Base-by-base conservation (phyloP, 805 yeast species). In the Teunomyces atbi region DNA sequence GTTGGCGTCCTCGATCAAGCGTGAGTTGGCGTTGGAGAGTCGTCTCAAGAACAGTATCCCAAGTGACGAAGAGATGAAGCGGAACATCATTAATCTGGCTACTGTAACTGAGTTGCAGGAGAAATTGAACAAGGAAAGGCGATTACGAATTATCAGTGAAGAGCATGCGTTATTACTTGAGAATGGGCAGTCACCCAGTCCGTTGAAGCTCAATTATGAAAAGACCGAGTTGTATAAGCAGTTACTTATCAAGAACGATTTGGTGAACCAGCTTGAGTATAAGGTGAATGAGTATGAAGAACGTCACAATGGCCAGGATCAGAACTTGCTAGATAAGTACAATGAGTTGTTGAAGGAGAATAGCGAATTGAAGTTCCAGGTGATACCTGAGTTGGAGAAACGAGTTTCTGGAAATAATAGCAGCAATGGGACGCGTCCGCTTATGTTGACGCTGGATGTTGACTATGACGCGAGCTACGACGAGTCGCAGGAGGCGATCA, bases 111-210 rank as follows among this genome's bases (percentile, higher is more conserved):
- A 76, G 18, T 58, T 87, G 46, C 77, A 83, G 34, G 78, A 77
- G 38, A 76, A 78, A 49, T 60, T 87, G 47, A 79, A 78, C 45
- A 81, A 79, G 26, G 92, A 87, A 59, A 71, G 92, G 50, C 69
- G 79, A 52, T 76, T 81, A 46, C 66, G 95, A 44, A 82, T 77
- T 52, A 78, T 84, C 23, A 83, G 89, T 23, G 94, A 86, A 55
- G 91, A 85, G 51, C 83, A 84, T 53, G 78, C 83, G 0, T 58
- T 85, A 28, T 61, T 82, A 30, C 60, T 73, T 49, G 86, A 82
- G 51, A 69, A 77, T 52, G 80, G 82, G 8, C 65, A 68, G 42
- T 60, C 70, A 23, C 83, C 87, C 23, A 73, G 80, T 42, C 66
- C 81, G 13, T 66, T 82, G 26, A 82, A 82, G 44, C 59, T 84